Base-by-base conservation (phyloP, 805 yeast species). In the Candida ipomoeae region DNA sequence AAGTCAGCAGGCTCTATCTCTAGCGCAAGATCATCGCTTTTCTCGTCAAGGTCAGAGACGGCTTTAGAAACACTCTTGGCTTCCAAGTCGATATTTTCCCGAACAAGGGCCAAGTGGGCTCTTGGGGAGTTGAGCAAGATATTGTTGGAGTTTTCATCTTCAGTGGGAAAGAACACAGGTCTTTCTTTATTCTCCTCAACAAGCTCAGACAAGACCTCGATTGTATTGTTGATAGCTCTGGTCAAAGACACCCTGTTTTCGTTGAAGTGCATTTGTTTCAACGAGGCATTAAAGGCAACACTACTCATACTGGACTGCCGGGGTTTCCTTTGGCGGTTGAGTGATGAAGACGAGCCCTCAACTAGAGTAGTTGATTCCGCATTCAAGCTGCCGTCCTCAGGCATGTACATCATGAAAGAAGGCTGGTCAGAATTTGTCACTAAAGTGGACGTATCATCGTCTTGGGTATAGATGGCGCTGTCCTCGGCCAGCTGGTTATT, bases 221-320 rank as follows among this genome's bases (percentile, higher is more conserved):
- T 68, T 1, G 84, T 78, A 31, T 78, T 73, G 52, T 75, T 69
- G 50, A 87, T 83, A 1, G 84, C 75, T 46, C 87, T 71, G 51
- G 82, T 85, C 49, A 91, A 70, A 0, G 85, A 77, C 0, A 81
- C 70, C 49, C 86, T 78, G 69, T 84, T 84, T 58, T 84, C 83
- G 62, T 89, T 89, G 64, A 87, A 92, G 53, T 81, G 86, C 50
- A 85, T 68, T 62, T 91, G 96, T 51, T 83, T 81, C 32, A 85
- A 64, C 47, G 89, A 85, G 1, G 85, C 73, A 42, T 75, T 71
- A 52, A 75, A 60, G n/a, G 61, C 73, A 54, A 52, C 55, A 49
- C 55, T 54, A 44, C 53, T 52, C 49, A 54, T 58, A 40, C 59
- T 57, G 8, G 59, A 40, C 44, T 52, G 55, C 14, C 57, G 50